Evolutionary conservation across 2,329 filamentous ascomycete genomes (phyloP).

Genomic region (Ophiostoma australiae): DNA sequence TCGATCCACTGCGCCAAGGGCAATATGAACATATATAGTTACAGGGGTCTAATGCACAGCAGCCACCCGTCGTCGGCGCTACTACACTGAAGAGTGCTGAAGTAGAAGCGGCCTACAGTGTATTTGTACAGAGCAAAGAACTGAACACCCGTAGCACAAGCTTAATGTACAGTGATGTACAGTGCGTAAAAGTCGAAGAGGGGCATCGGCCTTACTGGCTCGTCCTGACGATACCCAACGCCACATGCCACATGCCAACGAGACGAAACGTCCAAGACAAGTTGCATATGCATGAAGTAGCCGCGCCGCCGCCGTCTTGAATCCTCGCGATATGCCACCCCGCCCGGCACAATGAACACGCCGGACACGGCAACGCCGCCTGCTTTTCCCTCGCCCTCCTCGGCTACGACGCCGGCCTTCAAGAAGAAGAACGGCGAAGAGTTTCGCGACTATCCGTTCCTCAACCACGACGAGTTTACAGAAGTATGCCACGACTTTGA

Average conservation of each 20-base stretch:
- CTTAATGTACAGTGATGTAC: neutral
- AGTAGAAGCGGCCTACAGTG: neutral
- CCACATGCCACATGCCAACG: neutral
- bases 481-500: slow-evolving; percentile 61
- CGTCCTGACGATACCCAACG: neutral
- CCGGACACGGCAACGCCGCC: slow-evolving; percentile 7
- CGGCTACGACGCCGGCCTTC: neutral
- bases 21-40: neutral
- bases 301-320: neutral
- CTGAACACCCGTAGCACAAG: neutral
- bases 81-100: slow-evolving; percentile 1
- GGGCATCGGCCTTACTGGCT: slow-evolving; percentile 2
- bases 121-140: neutral
- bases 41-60: neutral
- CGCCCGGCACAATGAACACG: slow-evolving; percentile 9
- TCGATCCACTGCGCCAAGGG: neutral
- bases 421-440: neutral
- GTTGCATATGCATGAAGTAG: neutral
- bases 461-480: slow-evolving; percentile 58
- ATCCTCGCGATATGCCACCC: neutral
- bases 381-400: neutral
- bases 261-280: neutral
- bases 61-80: neutral
- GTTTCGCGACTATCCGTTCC: slow-evolving; percentile 46
- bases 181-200: neutral